Evolutionary conservation across 1,284 basidiomycete genomes (phyloP).

Genomic region (Austroboletus niveus): DNA sequence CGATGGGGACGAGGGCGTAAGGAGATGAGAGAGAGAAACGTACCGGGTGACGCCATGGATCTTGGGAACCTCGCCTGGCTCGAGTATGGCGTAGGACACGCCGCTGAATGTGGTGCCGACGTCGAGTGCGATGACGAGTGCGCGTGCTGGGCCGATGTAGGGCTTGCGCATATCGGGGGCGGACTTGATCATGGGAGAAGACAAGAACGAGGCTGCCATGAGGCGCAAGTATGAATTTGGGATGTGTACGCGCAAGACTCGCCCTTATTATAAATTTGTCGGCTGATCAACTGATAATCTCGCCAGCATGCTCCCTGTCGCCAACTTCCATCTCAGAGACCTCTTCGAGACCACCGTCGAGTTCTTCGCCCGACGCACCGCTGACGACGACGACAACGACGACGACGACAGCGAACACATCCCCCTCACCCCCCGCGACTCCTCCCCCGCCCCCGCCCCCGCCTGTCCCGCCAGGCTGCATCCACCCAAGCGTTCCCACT

Average conservation of each 20-base stretch:
- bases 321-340: conserved; percentile 55
- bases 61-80: conserved; percentile 70
- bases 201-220: conserved; percentile 19
- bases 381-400: conserved; percentile 25
- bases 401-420: conserved; percentile 27
- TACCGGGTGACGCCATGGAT: conserved; percentile 73
- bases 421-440: conserved; percentile 27
- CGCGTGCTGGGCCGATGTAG: conserved; percentile 57
- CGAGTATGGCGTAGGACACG: conserved; percentile 72
- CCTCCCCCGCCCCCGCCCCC: conserved; percentile 24
- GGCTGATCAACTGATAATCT: neutral
- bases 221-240: conserved; percentile 8
- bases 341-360: conserved; percentile 58
- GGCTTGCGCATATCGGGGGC: conserved; percentile 64
- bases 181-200: conserved; percentile 18
- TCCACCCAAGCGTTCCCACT: conserved; percentile 38
- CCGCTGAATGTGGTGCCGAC: conserved; percentile 77
- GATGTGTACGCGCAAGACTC: too few species aligned
- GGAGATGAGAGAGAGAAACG: conserved; percentile 3
- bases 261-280: neutral
- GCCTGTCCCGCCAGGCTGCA: conserved; percentile 48
- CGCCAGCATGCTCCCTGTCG: conserved; percentile 45
- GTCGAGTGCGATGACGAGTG: conserved; percentile 72
- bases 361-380: conserved; percentile 50
- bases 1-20: conserved; percentile 8